These are phyloP conservation scores for Tulasnella sp. DNA, from an alignment of 768 basidiomycete genomes.

Conservation along the genomic window DNA sequence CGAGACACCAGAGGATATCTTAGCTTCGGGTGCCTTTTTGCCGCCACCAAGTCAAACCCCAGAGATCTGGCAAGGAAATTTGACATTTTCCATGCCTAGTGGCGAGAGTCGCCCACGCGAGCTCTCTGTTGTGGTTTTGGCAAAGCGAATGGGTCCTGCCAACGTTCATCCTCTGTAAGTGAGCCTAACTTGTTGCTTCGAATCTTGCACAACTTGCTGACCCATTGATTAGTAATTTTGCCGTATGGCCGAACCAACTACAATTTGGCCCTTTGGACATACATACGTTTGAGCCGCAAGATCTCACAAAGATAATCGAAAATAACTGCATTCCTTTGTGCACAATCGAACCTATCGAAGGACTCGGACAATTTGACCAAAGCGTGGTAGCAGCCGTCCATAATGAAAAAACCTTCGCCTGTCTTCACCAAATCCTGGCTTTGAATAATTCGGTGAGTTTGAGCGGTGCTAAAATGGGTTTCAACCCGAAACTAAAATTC, in stretches of 20 bases:
- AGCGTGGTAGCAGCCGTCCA: not conserved
- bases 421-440: not conserved
- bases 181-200: not conserved
- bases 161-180: not conserved
- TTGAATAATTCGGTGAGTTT: not conserved
- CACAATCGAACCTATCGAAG: not conserved
- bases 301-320: conserved; percentile 5
- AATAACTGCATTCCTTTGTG: conserved; percentile 10
- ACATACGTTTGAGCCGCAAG: not conserved
- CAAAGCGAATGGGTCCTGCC: not conserved
- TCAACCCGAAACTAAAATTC: not conserved
- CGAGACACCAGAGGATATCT: too few relatives aligned
- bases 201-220: not conserved
- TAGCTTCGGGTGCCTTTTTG: too few relatives aligned
- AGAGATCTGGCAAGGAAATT: not conserved
- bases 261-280: not conserved
- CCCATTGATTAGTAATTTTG: not conserved
- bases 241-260: not conserved
- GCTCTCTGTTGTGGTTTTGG: not conserved
- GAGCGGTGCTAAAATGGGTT: not conserved
- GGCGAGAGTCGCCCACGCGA: not conserved
- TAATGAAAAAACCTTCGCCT: not conserved
- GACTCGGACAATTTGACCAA: not conserved
- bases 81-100: not conserved
- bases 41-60: too few relatives aligned